A percentile compares a stretch with the other conserved stretches of the same genome.
Conservation (phyloP, 1,284 basidiomycete genomes). For the Malassezia pachydermatis region DNA sequence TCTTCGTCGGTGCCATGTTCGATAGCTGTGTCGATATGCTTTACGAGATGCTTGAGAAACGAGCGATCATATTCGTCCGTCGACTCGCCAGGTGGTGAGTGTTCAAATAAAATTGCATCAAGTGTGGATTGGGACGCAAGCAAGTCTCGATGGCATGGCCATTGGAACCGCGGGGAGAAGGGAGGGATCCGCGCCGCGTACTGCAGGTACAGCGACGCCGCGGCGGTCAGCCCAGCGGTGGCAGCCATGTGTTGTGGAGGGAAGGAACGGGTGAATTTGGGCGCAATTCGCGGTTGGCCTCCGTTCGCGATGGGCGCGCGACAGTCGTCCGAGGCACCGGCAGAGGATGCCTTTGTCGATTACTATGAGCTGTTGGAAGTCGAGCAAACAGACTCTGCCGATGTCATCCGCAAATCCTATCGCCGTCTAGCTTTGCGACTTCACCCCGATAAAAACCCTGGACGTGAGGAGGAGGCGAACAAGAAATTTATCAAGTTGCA, state of each 20-base stretch:
- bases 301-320: slow-evolving; percentile 13
- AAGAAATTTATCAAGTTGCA: slow-evolving; percentile 77
- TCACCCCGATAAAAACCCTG: slow-evolving; percentile 51
- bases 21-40: slow-evolving; percentile 10
- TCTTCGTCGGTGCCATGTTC: neutral
- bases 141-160: neutral
- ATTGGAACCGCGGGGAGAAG: slow-evolving; percentile 7
- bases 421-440: slow-evolving; percentile 47
- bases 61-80: slow-evolving; percentile 10
- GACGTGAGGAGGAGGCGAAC: slow-evolving; percentile 70
- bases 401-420: slow-evolving; percentile 45
- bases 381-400: slow-evolving; percentile 32
- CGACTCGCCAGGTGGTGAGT: neutral
- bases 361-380: slow-evolving; percentile 43
- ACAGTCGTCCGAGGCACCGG: slow-evolving; percentile 13
- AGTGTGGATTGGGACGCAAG: slow-evolving; percentile 5
- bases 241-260: neutral
- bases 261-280: neutral
- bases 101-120: neutral
- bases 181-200: slow-evolving; percentile 16
- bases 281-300: neutral
- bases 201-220: slow-evolving; percentile 7
- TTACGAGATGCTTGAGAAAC: slow-evolving; percentile 15
- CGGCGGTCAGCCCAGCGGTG: neutral
- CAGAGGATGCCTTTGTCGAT: slow-evolving; percentile 31